phyloP scores from a whole-genome alignment of 176 grass and related monocot species.

The Secale cereale region DNA sequence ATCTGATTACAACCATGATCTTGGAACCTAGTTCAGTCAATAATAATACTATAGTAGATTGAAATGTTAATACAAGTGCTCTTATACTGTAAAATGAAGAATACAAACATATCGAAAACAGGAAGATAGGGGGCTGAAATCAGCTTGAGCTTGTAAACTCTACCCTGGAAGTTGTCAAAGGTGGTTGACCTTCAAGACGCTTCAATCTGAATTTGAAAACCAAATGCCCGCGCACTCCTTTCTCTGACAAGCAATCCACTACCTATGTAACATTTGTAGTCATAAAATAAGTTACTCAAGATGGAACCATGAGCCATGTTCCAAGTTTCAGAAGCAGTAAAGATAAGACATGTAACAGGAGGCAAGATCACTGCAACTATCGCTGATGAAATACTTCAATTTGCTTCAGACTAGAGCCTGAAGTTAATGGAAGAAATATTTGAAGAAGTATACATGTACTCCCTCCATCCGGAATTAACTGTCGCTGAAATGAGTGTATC shows the following conservation, averaged over 20 bases:
- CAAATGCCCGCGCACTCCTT: constrained; percentile 41
- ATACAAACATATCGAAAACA: not conserved
- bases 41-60: not conserved
- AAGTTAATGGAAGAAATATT: not conserved
- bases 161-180: constrained; percentile 64
- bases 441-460: not conserved
- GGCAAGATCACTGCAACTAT: not conserved
- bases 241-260: constrained; percentile 31
- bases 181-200: constrained; percentile 63
- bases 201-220: constrained; percentile 69
- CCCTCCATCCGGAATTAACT: too few relatives aligned
- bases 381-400: not conserved
- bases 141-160: not conserved
- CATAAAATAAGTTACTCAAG: constrained; percentile 20
- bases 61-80: not conserved
- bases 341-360: constrained; percentile 1
- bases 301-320: not conserved
- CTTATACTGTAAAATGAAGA: not conserved
- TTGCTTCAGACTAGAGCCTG: not conserved
- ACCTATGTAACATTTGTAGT: constrained; percentile 47
- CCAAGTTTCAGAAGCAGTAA: not conserved
- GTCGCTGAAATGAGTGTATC: too few relatives aligned
- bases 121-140: not conserved
- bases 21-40: not conserved
- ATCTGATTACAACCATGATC: not conserved